Evolutionary conservation across 2,329 filamentous ascomycete genomes (phyloP), one percentile per base, ranked within the genome.

Genomic region (Sclerotinia glacialis): DNA sequence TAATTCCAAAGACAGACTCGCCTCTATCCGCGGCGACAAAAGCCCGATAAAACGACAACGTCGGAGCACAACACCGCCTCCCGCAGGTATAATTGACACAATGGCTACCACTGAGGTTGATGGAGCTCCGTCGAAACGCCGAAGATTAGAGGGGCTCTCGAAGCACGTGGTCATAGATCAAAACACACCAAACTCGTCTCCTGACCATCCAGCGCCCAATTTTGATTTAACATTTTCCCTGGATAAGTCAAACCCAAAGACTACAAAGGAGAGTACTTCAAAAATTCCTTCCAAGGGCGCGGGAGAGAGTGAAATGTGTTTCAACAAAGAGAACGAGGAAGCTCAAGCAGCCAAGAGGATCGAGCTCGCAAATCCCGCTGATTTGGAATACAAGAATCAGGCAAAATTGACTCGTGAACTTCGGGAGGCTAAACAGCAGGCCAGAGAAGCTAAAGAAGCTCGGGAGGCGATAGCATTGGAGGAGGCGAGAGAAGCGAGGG

Each of bases 61-160:
- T 37, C 80, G 80, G 40, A 89, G 86, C 70, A 80, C 82, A 60
- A 87, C 86, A 0, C 86, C 86, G 2, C 83, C 86, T 37, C 77
- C 79, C 40, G 71, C 72, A 18, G 66, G 70, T 31, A 72, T 70
- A 55, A 79, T 80, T n/a, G 83, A 80, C 67, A 79, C 80, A 26
- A 78, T 78, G 1, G 58, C 66, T 31, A 83, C 86, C 18, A 86
- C 83, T 71, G 85, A 86, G 42, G 79, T 80, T 40, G 74, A 75
- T 50, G 85, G 86, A 64, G 79, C 74, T 11, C 81, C 85, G 21
- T 69, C 79, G 23, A 89, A 89, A 74, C 79, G 83, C 70, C 80
- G 86, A 67, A 85, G 84, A 44, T 73, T 89, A 3, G 86, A 88
- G 67, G 68, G 34, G 18, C 12, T 21, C 23, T 56, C 61, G 18